These are phyloP conservation scores for Sphagnum fallax DNA, from an alignment of 228 moss, liverwort and hornwort species.

Conservation along the genomic window DNA sequence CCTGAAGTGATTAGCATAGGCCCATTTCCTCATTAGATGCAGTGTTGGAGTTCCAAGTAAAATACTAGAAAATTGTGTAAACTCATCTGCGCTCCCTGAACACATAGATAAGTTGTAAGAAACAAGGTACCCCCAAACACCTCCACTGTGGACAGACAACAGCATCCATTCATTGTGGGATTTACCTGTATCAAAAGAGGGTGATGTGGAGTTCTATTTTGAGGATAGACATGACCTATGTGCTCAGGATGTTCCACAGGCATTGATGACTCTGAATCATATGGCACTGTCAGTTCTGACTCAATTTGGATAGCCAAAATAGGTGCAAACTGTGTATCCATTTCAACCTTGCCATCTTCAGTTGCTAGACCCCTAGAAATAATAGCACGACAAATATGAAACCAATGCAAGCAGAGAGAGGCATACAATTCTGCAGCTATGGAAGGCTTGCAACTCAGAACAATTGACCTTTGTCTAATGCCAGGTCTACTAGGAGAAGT, in stretches of 20 bases:
- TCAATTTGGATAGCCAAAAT: conserved; percentile 73
- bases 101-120: not conserved
- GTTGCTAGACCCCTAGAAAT: conserved; percentile 23
- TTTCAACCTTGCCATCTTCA: conserved; percentile 55
- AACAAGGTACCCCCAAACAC: not conserved
- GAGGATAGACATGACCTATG: conserved; percentile 48
- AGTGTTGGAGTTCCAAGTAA: no score
- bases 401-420: no score
- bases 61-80: not conserved
- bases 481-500: no score
- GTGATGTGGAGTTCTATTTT: conserved; percentile 59
- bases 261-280: conserved; percentile 61
- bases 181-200: conserved; percentile 72
- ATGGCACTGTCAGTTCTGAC: conserved; percentile 63
- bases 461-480: no score
- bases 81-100: not conserved
- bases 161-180: not conserved
- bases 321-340: conserved; percentile 62
- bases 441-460: no score
- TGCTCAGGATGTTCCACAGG: conserved; percentile 55
- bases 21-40: no score
- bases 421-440: no score
- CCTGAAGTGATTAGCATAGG: no score
- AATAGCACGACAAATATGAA: conserved; percentile 3
- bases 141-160: not conserved